Conservation (phyloP, 1,284 basidiomycete species). For the Pseudozyma sp. region DNA sequence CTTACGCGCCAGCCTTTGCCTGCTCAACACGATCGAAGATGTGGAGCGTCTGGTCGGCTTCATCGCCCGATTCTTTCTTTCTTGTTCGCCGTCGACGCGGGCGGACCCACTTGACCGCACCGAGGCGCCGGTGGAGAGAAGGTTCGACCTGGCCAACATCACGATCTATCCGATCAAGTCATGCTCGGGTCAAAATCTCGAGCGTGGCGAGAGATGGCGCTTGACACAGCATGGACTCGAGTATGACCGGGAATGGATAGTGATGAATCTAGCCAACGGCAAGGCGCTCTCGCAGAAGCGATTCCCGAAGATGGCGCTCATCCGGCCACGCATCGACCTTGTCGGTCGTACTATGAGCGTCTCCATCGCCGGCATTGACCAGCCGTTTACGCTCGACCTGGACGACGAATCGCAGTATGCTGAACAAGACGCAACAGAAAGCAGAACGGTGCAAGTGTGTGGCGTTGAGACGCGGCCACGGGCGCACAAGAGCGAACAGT, state of each 20-base stretch:
- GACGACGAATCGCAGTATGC: conserved; percentile 33
- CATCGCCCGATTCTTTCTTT: conserved; percentile 42
- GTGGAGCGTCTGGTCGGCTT: conserved; percentile 48
- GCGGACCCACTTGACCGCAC: too few relatives aligned
- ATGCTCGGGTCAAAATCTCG: conserved; percentile 45
- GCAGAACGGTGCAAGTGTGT: conserved; percentile 21
- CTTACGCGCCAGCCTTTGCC: conserved; percentile 47
- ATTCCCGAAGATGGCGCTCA: conserved; percentile 50
- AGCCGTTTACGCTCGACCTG: conserved; percentile 2
- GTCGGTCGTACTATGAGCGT: conserved; percentile 19
- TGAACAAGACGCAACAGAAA: not conserved
- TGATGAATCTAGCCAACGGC: conserved; percentile 45
- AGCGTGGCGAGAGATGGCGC: conserved; percentile 26
- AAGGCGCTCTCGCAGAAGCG: conserved; percentile 55
- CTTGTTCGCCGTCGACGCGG: conserved; percentile 5
- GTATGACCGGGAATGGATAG: conserved; percentile 55
- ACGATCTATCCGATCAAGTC: conserved; percentile 58
- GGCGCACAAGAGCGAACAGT: conserved; percentile 21
- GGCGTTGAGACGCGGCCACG: conserved; percentile 23
- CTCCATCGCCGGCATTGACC: conserved; percentile 5
- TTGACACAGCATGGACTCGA: conserved; percentile 47
- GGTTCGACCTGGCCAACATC: conserved; percentile 33
- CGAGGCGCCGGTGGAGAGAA: not conserved
- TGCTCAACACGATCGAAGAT: conserved; percentile 50
- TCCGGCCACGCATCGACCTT: conserved; percentile 42